Percentiles rank a stretch among this genome's conserved stretches.
Evolutionary conservation across 371 early-diverging fungal genomes (phyloP).

Genomic region (Saksenaea vasiformis): DNA sequence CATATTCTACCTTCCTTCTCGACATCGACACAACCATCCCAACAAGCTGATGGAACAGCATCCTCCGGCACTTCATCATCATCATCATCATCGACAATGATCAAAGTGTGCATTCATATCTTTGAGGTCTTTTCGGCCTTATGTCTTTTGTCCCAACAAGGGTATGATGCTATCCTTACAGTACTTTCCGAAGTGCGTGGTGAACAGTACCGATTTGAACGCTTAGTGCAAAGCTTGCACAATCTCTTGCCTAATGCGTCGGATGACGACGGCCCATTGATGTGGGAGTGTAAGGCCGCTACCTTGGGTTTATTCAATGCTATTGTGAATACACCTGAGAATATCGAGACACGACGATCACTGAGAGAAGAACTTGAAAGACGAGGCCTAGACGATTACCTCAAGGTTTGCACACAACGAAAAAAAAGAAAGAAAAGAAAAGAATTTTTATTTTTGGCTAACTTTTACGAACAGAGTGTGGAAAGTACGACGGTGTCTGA

Average conservation of each 20-base stretch:
- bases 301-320: constrained; percentile 54
- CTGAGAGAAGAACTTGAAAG: constrained; percentile 58
- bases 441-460: too few species aligned
- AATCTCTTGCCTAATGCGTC: constrained; percentile 9
- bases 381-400: constrained; percentile 56
- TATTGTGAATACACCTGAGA: constrained; percentile 56
- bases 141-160: constrained; percentile 51
- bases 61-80: too few species aligned
- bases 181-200: constrained; percentile 61
- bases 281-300: constrained; percentile 56
- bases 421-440: too few species aligned
- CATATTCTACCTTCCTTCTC: constrained; percentile 23
- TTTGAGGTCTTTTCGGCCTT: constrained; percentile 51
- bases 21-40: constrained; percentile 19
- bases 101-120: constrained; percentile 46
- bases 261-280: constrained; percentile 10
- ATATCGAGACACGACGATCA: constrained; percentile 51
- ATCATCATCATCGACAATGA: not conserved
- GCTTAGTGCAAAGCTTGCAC: constrained; percentile 51
- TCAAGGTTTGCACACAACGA: constrained; percentile 26
- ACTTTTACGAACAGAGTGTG: constrained; percentile 20
- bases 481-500: constrained; percentile 41
- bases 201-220: constrained; percentile 67
- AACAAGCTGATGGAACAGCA: not conserved
- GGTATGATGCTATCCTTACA: constrained; percentile 48